Evolutionary conservation across 805 yeast genomes (phyloP), one percentile per base, ranked within the genome.

Genomic region (Tetrapisispora nanseiensis): DNA sequence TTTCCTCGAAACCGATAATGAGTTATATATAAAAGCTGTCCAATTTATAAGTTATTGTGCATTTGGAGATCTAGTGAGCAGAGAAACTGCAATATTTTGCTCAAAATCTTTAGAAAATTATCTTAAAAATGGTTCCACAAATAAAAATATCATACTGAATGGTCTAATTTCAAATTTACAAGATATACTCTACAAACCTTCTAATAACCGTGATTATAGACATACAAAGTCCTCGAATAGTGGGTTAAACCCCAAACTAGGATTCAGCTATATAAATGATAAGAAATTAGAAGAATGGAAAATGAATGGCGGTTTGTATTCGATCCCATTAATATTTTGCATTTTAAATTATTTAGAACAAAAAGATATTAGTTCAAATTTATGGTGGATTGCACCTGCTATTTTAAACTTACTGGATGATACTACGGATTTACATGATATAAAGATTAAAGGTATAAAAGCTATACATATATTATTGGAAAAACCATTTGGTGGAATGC

Each of bases 311-410:
- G 63, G 63, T 6, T 22, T 50, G 15, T 47, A 51, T 33, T 39
- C 56, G 27, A 44, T 59, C 7, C 54, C 62, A 8, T 42, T 58
- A 19, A 51, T 61, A 28, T 48, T 50, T 42, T 39, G 46, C 1
- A 46, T 57, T 6, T 41, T 61, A 9, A 16, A 34, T 9, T 40
- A 50, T 44, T 22, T 59, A 22, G 36, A 40, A 15, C 44, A 46
- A 21, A 40, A 40, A 20, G 46, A 53, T n/a, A 39, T 61, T 1
- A 54, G 62, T 4, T 34, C 53, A 2, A 54, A 60, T 44, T 31
- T 61, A 18, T 48, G 61, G 51, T 61, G 66, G 66, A 54, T 61
- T 11, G 51, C 54, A 7, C 64, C 66, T 3, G 63, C 62, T 2
- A 55, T 61, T 11, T 41, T 60, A 20, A 59, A 59, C 41, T 33